These are phyloP conservation scores for Pythium dissimile DNA, from an alignment of 352 stramenopile species.

Conservation along the genomic window DNA sequence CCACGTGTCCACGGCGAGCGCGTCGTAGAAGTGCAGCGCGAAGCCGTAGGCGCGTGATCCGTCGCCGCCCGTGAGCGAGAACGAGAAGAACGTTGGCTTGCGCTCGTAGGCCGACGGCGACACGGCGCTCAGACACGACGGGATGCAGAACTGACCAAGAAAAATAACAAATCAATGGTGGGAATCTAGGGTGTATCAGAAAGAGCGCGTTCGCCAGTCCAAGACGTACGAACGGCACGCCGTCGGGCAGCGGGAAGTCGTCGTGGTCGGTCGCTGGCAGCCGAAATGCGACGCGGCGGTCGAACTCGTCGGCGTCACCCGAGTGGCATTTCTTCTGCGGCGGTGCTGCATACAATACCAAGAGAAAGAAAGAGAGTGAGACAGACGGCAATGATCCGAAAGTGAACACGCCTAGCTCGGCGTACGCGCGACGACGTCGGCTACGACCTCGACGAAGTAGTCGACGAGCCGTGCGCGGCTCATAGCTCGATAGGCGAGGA, in stretches of 20 bases:
- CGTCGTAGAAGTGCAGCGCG: slow-evolving; percentile 57
- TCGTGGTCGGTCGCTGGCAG: slow-evolving; percentile 43
- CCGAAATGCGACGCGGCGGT: slow-evolving; percentile 39
- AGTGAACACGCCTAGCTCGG: too few species aligned
- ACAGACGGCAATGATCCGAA: not conserved
- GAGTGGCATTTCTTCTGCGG: not conserved
- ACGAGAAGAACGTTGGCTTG: slow-evolving; percentile 75
- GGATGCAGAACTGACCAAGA: slow-evolving; percentile 62
- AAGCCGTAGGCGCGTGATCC: slow-evolving; percentile 69
- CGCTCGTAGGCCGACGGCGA: slow-evolving; percentile 50
- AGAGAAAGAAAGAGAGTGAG: not conserved
- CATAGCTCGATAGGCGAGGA: too few species aligned
- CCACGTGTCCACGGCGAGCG: slow-evolving; percentile 29
- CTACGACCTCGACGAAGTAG: slow-evolving; percentile 74
- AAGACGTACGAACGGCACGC: slow-evolving; percentile 55
- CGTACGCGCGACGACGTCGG: slow-evolving; percentile 30
- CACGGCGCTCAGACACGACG: slow-evolving; percentile 40
- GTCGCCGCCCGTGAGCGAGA: slow-evolving; percentile 73
- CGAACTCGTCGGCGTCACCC: slow-evolving; percentile 35
- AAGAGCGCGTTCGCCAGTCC: not conserved
- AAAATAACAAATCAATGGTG: not conserved
- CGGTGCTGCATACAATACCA: not conserved
- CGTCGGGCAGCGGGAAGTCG: slow-evolving; percentile 66
- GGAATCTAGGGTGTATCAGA: too few species aligned
- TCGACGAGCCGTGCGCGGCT: slow-evolving; percentile 50